These are phyloP conservation scores for Lanmaoa pseudosensibilis DNA, from an alignment of 768 basidiomycete genomes.

Conservation along the genomic window DNA sequence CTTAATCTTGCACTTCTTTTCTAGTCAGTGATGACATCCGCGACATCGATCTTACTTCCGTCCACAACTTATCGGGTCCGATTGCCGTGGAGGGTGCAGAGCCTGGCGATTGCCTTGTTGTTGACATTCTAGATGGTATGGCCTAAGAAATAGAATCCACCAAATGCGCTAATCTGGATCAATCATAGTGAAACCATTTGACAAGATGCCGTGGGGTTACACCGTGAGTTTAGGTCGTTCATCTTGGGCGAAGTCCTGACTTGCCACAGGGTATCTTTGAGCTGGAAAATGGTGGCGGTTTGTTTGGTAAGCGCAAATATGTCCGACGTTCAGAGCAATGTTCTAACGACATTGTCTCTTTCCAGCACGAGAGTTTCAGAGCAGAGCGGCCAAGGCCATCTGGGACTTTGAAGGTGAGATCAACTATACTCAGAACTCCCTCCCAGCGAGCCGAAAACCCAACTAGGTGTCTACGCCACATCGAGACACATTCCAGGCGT, in stretches of 20 bases:
- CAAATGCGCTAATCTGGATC: background rate
- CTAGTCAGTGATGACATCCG: conserved; percentile 66
- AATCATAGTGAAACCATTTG: conserved; percentile 56
- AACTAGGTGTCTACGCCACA: conserved; percentile 62
- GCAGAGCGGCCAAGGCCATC: conserved; percentile 72
- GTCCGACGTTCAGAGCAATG: background rate
- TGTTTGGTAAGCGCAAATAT: conserved; percentile 51
- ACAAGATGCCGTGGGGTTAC: conserved; percentile 82
- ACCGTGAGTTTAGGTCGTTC: conserved; percentile 41
- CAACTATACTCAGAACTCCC: background rate
- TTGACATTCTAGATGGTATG: conserved; percentile 76
- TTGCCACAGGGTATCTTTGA: conserved; percentile 69
- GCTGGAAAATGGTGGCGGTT: conserved; percentile 67
- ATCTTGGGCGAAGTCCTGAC: background rate
- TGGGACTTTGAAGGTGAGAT: conserved; percentile 70
- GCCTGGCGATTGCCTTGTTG: conserved; percentile 76
- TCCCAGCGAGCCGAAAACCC: background rate
- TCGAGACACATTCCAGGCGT: conserved; percentile 80
- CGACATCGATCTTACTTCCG: conserved; percentile 60
- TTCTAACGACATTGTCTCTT: background rate
- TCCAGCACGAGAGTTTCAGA: conserved; percentile 63
- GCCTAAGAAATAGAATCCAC: background rate
- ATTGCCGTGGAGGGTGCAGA: conserved; percentile 74
- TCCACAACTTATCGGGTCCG: conserved; percentile 78
- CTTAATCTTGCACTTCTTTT: background rate